Evolutionary conservation across 805 yeast genomes (phyloP).

Genomic region (Metschnikowia lochheadii): DNA sequence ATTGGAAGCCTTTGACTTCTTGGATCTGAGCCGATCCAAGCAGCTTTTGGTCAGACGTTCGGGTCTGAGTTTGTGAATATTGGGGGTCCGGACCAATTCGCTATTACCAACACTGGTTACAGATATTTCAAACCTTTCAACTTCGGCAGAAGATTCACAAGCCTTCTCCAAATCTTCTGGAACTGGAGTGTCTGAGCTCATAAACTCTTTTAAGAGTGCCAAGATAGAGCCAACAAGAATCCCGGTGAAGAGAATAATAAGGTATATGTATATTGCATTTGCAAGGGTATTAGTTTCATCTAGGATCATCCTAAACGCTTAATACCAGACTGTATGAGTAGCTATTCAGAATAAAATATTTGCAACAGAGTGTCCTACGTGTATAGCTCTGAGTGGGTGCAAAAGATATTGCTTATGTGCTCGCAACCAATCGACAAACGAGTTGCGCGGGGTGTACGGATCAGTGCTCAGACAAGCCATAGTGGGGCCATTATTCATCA

Average conservation of each 20-base stretch:
- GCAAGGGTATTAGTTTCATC: conserved; percentile 11
- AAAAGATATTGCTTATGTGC: neutral
- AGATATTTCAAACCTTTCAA: neutral
- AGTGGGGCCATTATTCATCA: neutral
- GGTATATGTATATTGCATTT: conserved; percentile 13
- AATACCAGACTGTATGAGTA: neutral
- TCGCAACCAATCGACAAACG: neutral
- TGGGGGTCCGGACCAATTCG: neutral
- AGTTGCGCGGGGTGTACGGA: neutral
- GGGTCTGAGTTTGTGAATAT: neutral
- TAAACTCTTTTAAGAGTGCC: conserved; percentile 8
- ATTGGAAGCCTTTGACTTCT: neutral
- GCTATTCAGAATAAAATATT: neutral
- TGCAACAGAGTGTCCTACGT: neutral
- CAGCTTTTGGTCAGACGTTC: neutral
- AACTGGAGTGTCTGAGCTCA: conserved; percentile 5
- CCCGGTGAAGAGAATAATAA: conserved; percentile 7
- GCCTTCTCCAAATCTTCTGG: neutral
- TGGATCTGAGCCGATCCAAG: neutral
- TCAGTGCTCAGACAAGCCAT: neutral
- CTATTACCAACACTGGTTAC: neutral
- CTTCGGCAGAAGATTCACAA: neutral
- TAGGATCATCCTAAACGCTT: conserved; percentile 10
- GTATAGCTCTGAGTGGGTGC: neutral
- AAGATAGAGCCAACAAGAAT: conserved; percentile 8